phyloP scores from a whole-genome alignment of 768 basidiomycete species.

The Amanita exitialis region DNA sequence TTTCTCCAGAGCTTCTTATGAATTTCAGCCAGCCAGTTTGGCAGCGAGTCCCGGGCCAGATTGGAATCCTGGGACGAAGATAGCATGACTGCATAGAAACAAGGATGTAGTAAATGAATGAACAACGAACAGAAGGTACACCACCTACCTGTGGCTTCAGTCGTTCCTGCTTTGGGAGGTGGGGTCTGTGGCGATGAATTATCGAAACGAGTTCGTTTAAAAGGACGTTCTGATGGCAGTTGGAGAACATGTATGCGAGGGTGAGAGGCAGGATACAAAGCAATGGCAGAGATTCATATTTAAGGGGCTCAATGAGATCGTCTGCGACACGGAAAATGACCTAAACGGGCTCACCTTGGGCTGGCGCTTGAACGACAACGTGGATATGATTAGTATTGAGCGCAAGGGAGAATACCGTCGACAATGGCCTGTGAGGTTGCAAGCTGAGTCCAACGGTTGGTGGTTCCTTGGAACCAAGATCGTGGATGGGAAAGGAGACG shows the following conservation, averaged over 20 bases:
- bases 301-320: too few species aligned
- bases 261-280: neutral
- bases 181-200: neutral
- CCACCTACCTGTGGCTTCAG: neutral
- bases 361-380: too few species aligned
- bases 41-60: neutral
- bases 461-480: too few species aligned
- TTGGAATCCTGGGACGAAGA: neutral
- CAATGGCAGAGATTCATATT: too few species aligned
- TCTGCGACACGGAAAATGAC: too few species aligned
- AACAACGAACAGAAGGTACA: too few species aligned
- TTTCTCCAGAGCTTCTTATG: conserved; percentile 1
- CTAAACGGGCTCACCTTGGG: too few species aligned
- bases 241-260: neutral
- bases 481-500: too few species aligned
- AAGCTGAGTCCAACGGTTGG: too few species aligned
- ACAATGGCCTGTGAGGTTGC: too few species aligned
- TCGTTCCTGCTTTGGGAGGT: neutral
- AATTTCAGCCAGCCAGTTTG: neutral
- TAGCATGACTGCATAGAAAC: neutral
- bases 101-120: neutral
- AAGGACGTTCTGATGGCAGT: neutral
- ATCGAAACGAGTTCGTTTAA: conserved; percentile 3
- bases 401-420: too few species aligned
- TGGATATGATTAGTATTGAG: too few species aligned